Conservation (phyloP, 179 eudicot genomes). For the Silene coronaria region DNA sequence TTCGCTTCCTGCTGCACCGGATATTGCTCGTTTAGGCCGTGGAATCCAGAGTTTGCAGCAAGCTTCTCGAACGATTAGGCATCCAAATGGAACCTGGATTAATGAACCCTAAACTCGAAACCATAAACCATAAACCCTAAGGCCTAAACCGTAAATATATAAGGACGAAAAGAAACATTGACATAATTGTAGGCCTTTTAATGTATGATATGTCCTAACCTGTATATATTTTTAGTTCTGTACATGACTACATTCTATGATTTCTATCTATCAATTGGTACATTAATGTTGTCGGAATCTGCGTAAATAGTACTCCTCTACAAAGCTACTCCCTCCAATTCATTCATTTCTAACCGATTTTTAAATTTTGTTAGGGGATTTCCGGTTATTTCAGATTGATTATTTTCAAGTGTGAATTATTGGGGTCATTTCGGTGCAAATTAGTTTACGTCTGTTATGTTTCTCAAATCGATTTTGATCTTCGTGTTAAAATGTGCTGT, state of each 20-base stretch:
- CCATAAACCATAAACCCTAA: not conserved
- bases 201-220: not conserved
- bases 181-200: not conserved
- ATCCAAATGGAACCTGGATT: not conserved
- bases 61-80: not conserved
- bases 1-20: constrained; percentile 7
- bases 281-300: too few species aligned
- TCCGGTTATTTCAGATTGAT: too few species aligned
- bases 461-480: too few species aligned
- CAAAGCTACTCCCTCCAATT: too few species aligned
- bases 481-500: too few species aligned
- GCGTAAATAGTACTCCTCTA: too few species aligned
- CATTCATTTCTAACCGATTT: too few species aligned
- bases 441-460: too few species aligned
- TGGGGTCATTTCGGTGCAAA: too few species aligned
- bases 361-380: too few species aligned
- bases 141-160: not conserved
- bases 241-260: not conserved
- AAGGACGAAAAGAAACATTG: not conserved
- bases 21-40: constrained; percentile 18
- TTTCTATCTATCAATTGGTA: too few species aligned
- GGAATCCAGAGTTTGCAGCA: constrained; percentile 10
- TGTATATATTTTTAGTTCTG: not conserved
- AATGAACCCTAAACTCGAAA: not conserved
- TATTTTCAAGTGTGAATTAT: too few species aligned